Evolutionary conservation across 257 asterid species (phyloP).

Genomic region (Anisodus acutangulus): DNA sequence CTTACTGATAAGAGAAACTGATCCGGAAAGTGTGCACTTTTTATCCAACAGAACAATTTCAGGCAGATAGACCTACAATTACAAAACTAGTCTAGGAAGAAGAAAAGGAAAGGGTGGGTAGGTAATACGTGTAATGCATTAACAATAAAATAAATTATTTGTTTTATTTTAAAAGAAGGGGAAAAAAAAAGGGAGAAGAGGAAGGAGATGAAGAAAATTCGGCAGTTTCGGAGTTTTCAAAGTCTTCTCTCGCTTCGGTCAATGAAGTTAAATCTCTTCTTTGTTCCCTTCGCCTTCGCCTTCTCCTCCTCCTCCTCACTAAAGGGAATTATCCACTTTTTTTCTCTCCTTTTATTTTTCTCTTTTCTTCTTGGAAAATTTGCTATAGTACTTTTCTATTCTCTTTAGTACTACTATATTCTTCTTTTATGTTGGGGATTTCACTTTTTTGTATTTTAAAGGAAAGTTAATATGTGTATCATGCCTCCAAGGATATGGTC

Average conservation of each 20-base stretch:
- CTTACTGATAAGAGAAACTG: constrained; percentile 50
- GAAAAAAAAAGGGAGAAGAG: background rate
- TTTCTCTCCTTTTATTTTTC: background rate
- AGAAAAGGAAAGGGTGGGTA: constrained; percentile 38
- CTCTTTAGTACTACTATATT: background rate
- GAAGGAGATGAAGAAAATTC: constrained; percentile 33
- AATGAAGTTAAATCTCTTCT: constrained; percentile 19
- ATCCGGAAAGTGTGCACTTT: constrained; percentile 43
- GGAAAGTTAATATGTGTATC: background rate
- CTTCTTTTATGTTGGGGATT: background rate
- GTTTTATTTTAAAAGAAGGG: constrained; percentile 17
- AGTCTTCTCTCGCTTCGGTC: constrained; percentile 34
- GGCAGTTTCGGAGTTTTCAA: constrained; percentile 57
- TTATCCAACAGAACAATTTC: constrained; percentile 16
- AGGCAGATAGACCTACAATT: constrained; percentile 33
- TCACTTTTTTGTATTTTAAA: background rate
- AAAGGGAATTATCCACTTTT: constrained; percentile 40
- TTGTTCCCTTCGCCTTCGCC: background rate
- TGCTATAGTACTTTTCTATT: background rate
- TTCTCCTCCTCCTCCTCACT: constrained; percentile 32
- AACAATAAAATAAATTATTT: constrained; percentile 26
- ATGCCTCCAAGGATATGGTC: background rate
- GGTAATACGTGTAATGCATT: constrained; percentile 44
- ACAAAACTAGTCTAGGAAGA: constrained; percentile 37
- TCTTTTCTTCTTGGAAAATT: background rate